Conservation (phyloP, 495 filamentous ascomycete genomes). For the Penicillium robsamsonii region DNA sequence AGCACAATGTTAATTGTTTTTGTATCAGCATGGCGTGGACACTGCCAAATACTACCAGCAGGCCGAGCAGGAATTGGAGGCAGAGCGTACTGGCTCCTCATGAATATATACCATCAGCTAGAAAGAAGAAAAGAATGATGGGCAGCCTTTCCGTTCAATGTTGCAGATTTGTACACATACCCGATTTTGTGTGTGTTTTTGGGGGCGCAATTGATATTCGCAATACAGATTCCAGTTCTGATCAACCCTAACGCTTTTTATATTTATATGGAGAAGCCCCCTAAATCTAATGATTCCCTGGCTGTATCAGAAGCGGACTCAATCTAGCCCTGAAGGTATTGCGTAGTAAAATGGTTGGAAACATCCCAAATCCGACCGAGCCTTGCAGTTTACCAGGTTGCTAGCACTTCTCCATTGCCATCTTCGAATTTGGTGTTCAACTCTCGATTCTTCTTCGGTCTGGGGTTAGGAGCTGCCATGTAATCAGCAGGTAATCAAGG, state of each 20-base stretch:
- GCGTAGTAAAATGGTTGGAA: neutral
- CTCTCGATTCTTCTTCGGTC: conserved; percentile 52
- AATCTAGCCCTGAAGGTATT: neutral
- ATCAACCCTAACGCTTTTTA: conserved; percentile 1
- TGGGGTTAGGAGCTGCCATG: conserved; percentile 58
- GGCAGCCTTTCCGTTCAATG: conserved; percentile 8
- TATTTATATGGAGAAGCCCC: neutral
- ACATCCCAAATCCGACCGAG: neutral
- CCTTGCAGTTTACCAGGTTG: neutral
- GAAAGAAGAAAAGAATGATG: conserved; percentile 4
- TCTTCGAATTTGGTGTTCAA: conserved; percentile 44
- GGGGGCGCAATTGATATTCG: conserved; percentile 30
- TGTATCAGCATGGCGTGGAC: conserved; percentile 81
- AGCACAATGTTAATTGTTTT: conserved; percentile 15
- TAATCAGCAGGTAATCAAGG: conserved; percentile 10
- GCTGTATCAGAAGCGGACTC: neutral
- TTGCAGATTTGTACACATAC: conserved; percentile 36
- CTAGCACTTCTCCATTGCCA: conserved; percentile 3
- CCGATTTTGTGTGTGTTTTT: conserved; percentile 23
- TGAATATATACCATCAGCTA: conserved; percentile 16
- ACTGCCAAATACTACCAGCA: conserved; percentile 97
- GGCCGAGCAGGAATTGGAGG: conserved; percentile 91
- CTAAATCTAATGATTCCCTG: neutral
- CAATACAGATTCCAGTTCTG: conserved; percentile 22
- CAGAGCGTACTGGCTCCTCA: conserved; percentile 51